Conservation (phyloP, 2,329 filamentous ascomycete species). For the Aspergillus pseudoviridinutans region DNA sequence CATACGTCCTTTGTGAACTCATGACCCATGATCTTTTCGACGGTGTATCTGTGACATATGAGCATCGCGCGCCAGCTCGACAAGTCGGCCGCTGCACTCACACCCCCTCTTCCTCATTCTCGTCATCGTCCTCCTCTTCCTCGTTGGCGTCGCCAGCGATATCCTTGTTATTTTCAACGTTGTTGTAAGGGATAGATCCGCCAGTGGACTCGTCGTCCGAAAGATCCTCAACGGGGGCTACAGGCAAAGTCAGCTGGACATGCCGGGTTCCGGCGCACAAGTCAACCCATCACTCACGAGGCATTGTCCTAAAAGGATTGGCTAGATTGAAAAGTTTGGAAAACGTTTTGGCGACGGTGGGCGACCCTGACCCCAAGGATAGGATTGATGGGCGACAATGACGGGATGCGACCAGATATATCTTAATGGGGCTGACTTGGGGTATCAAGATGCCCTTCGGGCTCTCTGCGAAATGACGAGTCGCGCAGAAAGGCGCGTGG, state of each 20-base stretch:
- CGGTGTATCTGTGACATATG: slow-evolving; percentile 32
- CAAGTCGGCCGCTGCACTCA: slow-evolving; percentile 20
- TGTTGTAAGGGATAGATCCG: slow-evolving; percentile 36
- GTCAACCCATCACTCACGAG: slow-evolving; percentile 34
- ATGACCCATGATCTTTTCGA: slow-evolving; percentile 39
- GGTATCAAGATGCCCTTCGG: slow-evolving; percentile 1
- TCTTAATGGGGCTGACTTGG: neutral
- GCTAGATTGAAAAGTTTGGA: slow-evolving; percentile 22
- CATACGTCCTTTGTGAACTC: slow-evolving; percentile 34
- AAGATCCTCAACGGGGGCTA: slow-evolving; percentile 29
- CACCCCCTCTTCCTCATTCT: slow-evolving; percentile 34
- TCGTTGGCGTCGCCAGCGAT: slow-evolving; percentile 11
- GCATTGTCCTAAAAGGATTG: slow-evolving; percentile 29
- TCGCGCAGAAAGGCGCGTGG: slow-evolving; percentile 27
- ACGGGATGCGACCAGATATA: neutral
- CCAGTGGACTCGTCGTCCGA: slow-evolving; percentile 36
- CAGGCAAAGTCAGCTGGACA: slow-evolving; percentile 11
- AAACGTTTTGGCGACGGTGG: slow-evolving; percentile 28
- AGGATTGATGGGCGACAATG: neutral
- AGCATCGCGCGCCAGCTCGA: slow-evolving; percentile 10
- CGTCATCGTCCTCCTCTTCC: slow-evolving; percentile 22
- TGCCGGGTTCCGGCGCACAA: slow-evolving; percentile 6
- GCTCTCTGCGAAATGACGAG: slow-evolving; percentile 7
- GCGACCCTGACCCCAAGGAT: neutral
- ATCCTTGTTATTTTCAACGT: slow-evolving; percentile 19